Conservation (phyloP, 2,329 filamentous ascomycete genomes). For the Colletotrichum euphorbiae region DNA sequence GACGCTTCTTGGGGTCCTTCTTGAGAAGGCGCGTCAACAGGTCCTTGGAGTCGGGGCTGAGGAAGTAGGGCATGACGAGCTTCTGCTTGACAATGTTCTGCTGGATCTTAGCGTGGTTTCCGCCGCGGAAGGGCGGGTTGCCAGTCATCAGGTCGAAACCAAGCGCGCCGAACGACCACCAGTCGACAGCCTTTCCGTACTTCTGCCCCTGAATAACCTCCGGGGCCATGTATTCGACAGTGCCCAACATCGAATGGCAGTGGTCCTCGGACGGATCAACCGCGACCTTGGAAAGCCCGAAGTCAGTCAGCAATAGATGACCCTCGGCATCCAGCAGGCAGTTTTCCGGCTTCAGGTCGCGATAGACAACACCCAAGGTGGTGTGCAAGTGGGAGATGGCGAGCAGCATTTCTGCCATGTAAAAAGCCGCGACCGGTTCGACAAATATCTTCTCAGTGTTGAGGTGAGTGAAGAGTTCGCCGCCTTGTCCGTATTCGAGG, state of each 20-base stretch:
- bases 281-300: slow-evolving; percentile 95
- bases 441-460: slow-evolving; percentile 95
- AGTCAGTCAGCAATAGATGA: slow-evolving; percentile 94
- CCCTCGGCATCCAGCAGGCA: slow-evolving; percentile 92
- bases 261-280: slow-evolving; percentile 69
- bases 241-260: slow-evolving; percentile 93
- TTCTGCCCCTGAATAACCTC: slow-evolving; percentile 89
- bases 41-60: slow-evolving; percentile 93
- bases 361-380: slow-evolving; percentile 93
- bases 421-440: slow-evolving; percentile 90
- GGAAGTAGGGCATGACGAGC: slow-evolving; percentile 86
- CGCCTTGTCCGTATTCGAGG: slow-evolving; percentile 95
- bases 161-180: slow-evolving; percentile 97
- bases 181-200: slow-evolving; percentile 96
- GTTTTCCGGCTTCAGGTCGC: slow-evolving; percentile 97
- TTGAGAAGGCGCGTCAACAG: slow-evolving; percentile 88
- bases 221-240: slow-evolving; percentile 98
- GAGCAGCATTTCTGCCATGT: slow-evolving; percentile 98
- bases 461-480: slow-evolving; percentile 96
- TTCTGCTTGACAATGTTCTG: slow-evolving; percentile 97
- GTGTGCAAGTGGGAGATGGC: slow-evolving; percentile 94
- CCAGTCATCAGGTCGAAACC: slow-evolving; percentile 95
- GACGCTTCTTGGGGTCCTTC: slow-evolving; percentile 91
- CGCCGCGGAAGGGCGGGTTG: slow-evolving; percentile 87
- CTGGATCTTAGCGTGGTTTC: slow-evolving; percentile 94